These are phyloP conservation scores for slime mould (Dictyostelium discoideum) DNA, from an alignment of 78 protist species.

Conservation along the genomic window DNA sequence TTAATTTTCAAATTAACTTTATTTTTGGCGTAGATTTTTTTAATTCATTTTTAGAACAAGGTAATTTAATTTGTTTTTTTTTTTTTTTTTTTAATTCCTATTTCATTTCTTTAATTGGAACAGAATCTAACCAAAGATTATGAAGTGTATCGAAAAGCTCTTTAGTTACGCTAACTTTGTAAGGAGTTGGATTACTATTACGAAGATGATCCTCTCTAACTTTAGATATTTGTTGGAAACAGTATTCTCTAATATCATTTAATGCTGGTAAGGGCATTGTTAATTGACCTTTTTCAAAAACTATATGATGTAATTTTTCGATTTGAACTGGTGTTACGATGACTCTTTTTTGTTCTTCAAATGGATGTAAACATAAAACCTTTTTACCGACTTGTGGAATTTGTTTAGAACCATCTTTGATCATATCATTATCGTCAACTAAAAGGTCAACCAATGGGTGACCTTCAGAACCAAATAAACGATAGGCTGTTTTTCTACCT, in stretches of 20 bases:
- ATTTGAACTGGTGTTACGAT: constrained; percentile 65
- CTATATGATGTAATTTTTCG: constrained; percentile 60
- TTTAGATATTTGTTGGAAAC: constrained; percentile 60
- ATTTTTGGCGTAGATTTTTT: no score
- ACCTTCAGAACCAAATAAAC: constrained; percentile 76
- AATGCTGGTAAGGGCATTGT: constrained; percentile 40
- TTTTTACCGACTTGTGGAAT: constrained; percentile 81
- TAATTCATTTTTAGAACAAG: no score
- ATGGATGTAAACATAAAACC: constrained; percentile 88
- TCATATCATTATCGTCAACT: neutral
- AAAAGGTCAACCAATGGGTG: constrained; percentile 87
- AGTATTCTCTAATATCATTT: constrained; percentile 40
- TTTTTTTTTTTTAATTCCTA: neutral
- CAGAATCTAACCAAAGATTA: constrained; percentile 79
- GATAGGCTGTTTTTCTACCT: constrained; percentile 84
- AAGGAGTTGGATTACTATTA: constrained; percentile 87
- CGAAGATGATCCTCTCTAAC: constrained; percentile 86
- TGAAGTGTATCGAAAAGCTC: constrained; percentile 77
- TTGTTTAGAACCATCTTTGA: constrained; percentile 4
- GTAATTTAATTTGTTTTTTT: no score
- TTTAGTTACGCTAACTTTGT: constrained; percentile 81
- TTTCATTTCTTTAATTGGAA: constrained; percentile 82
- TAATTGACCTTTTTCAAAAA: constrained; percentile 74
- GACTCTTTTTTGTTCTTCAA: constrained; percentile 84
- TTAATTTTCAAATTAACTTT: no score